Evolutionary conservation across 2,329 filamentous ascomycete genomes (phyloP), one percentile per base, ranked within the genome.

Genomic region (Trichoderma aggressivum): DNA sequence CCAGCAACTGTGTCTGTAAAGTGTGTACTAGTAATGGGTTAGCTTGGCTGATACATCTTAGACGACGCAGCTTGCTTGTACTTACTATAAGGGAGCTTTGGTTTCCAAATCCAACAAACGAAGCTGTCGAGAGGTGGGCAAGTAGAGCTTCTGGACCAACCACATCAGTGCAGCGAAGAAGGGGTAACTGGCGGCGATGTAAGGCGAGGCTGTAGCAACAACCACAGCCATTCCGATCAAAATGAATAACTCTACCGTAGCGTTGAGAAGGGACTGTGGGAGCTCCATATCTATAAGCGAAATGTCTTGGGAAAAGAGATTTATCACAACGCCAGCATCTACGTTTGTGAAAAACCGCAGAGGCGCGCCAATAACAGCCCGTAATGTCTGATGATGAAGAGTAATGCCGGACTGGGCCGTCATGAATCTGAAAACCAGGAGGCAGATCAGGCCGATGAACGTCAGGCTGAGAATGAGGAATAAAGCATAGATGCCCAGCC

Each of bases 51-150:
- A 8, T 16, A 3, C 12, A n/a, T 47, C 4, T 1, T 21, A 5
- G 18, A 12, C 10, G 10, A 50, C 14, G 14, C 36, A 7, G 36
- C 14, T 39, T 39, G 36, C 8, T 50, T 21, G n/a, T 0, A 74
- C 77, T 72, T 74, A 78, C 75, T 79, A 79, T 2, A 79, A 21
- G 0, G 88, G 88, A 1, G 85, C 85, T 73, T 90, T 90, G 1
- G 86, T 84, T 76, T 91, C 89, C 1, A 91, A 82, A 59, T 91
- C 89, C 12, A 91, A 77, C 24, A 89, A 82, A 62, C 89, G 83
- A 8, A 91, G 77, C 76, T 91, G 89, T 0, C 88, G 81, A 0
- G 88, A 90, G 0, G 88, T 91, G 0, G 86, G 82, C 2, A 91
- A 81, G 74, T 91, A 91, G 62, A 88, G 83, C 66, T 82, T 85